Percentiles rank a stretch among this genome's conserved stretches.
These are phyloP conservation scores for Penicillium samsonianum DNA, from an alignment of 495 filamentous ascomycete genomes.

Conservation along the genomic window DNA sequence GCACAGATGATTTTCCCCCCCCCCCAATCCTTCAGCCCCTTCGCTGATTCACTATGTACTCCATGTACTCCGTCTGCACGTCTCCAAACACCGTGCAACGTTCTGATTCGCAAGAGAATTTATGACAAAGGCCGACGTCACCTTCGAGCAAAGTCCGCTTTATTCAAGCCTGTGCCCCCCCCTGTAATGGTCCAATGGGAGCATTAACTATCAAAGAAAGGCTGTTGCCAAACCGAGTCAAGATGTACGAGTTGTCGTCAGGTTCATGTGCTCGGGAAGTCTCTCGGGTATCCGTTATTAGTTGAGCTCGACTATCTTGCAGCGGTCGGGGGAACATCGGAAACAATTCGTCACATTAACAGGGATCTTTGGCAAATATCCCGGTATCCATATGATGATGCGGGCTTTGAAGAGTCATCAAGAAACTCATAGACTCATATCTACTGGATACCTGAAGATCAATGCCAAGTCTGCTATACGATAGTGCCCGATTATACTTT, in stretches of 20 bases:
- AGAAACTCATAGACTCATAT: neutral
- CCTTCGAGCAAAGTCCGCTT: neutral
- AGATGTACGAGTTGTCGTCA: conserved; percentile 11
- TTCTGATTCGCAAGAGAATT: neutral
- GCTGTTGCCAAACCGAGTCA: conserved; percentile 11
- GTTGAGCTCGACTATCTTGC: neutral
- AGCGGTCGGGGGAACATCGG: neutral
- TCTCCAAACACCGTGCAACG: conserved; percentile 1
- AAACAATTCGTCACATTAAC: neutral
- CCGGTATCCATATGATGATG: neutral
- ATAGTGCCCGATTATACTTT: conserved; percentile 7
- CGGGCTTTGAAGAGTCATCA: no score
- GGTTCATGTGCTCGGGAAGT: neutral
- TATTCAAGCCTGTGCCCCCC: neutral
- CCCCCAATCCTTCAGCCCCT: conserved; percentile 4
- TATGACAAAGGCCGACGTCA: neutral
- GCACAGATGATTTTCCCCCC: neutral
- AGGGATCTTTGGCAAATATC: no score
- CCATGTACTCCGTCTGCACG: neutral
- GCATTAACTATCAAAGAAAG: neutral
- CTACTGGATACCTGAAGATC: conserved; percentile 1
- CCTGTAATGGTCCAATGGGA: neutral
- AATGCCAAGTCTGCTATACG: conserved; percentile 4
- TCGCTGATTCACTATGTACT: neutral
- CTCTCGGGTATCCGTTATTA: neutral